Base-by-base conservation (phyloP, 257 asterid species). In the Solanum medicagineum region DNA sequence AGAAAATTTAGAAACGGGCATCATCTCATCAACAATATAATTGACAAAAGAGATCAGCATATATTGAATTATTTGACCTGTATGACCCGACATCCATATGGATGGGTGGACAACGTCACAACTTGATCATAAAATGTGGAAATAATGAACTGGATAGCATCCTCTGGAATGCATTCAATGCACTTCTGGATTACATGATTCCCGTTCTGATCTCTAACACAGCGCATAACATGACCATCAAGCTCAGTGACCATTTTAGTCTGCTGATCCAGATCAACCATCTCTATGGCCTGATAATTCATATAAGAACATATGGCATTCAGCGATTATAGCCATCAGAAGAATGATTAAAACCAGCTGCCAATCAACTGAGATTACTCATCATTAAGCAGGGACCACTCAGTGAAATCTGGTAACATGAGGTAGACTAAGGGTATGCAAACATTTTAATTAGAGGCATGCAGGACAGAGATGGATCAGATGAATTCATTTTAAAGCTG, bases 61-160 rank as follows among this genome's bases (percentile, higher is more conserved):
- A 57, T 57, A 81, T 81, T 42, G 42, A 4, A 53, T 51, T 40
- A 22, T 49, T 68, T 81, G 85, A 95, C 98, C 98, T 93, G 97
- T 90, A 95, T 93, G 63, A 95, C 98, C 59, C 97, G 94, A 86
- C 98, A 95, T 56, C 98, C 98, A 88, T 93, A 95, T 15, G 98
- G 97, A 90, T 93, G 98, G 59, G 95, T 92, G 29, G 98, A 93
- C 86, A 95, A 81, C 10, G 93, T 89, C 80, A 93, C 93, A 49
- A 93, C 95, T 84, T 95, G 97, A 71, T 90, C 91, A 68, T 86
- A 91, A 84, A 95, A 93, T 42, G 94, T 90, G 22, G 91, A 83
- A 47, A 93, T 87, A n/a, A 95, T 88, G 86, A 93, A 94, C 71
- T 93, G 93, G 88, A 93, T 93, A 79, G 89, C 85, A 11, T 85